Conservation (phyloP, 441 rosid species). For the Metrosideros polymorpha region DNA sequence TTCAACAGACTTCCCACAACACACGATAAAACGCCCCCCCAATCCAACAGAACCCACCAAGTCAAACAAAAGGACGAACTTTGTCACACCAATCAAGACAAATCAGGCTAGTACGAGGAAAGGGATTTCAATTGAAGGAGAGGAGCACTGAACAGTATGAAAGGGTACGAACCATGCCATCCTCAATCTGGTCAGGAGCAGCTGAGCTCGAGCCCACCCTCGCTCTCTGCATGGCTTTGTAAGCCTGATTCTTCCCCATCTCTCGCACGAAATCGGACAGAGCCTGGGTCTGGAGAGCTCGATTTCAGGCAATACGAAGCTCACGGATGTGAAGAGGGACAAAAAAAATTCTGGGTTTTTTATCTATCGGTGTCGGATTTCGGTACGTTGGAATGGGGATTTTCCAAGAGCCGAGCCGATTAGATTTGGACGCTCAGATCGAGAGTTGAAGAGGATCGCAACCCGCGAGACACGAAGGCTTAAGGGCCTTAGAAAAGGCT, state of each 20-base stretch:
- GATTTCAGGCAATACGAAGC: neutral
- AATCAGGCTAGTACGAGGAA: neutral
- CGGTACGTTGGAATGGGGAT: neutral
- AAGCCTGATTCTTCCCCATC: conserved; percentile 97
- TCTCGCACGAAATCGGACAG: neutral
- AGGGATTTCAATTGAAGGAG: neutral
- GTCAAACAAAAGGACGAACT: neutral
- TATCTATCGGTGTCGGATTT: neutral
- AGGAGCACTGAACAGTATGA: conserved; percentile 18
- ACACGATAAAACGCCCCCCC: neutral
- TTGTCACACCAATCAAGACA: neutral
- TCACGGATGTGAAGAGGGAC: neutral
- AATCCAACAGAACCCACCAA: neutral
- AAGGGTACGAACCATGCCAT: conserved; percentile 99
- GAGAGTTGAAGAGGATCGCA: neutral
- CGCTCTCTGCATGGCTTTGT: conserved; percentile 98
- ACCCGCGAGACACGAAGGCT: neutral
- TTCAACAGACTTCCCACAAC: neutral
- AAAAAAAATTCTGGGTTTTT: neutral
- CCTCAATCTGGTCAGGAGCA: conserved; percentile 79
- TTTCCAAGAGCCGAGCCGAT: neutral
- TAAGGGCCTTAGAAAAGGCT: neutral
- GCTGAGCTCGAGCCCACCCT: conserved; percentile 76
- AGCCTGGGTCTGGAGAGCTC: neutral
- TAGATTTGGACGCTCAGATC: neutral